Percentiles rank a stretch among this genome's conserved stretches.
phyloP scores from a whole-genome alignment of 2,329 filamentous ascomycete genomes.

The Phyllosticta paracitricarpa region DNA sequence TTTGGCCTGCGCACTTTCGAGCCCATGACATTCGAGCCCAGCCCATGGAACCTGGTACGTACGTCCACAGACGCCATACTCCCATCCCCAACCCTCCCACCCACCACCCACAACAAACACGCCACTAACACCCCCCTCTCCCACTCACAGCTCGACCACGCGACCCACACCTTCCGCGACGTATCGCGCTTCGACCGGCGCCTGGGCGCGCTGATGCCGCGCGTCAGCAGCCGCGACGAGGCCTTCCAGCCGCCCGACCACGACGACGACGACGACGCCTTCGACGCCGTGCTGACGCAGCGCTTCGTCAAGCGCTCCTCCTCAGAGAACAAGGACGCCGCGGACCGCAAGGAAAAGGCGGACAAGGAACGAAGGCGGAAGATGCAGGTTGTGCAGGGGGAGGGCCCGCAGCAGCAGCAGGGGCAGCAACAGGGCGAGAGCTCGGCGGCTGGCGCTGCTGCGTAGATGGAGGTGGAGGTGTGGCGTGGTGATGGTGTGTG shows the following conservation, averaged over 20 bases:
- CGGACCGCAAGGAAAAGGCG: not conserved
- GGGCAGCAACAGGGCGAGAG: too few species aligned
- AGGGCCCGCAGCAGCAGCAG: not conserved
- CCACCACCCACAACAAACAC: too few species aligned
- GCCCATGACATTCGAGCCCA: not conserved
- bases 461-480: too few species aligned
- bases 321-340: not conserved
- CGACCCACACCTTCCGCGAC: not conserved
- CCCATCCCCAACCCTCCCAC: not conserved
- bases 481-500: too few species aligned
- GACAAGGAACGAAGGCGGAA: not conserved
- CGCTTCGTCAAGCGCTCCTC: not conserved
- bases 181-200: not conserved
- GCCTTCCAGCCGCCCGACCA: not conserved
- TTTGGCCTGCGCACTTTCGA: conserved; percentile 1
- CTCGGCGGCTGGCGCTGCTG: too few species aligned
- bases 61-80: too few species aligned
- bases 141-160: not conserved
- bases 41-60: not conserved
- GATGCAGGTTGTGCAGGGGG: not conserved
- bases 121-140: not conserved
- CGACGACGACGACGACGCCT: not conserved
- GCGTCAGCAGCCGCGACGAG: not conserved
- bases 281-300: not conserved
- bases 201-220: not conserved